These are phyloP conservation scores for Seminavis robusta DNA, from an alignment of 108 stramenopile genomes.

Conservation along the genomic window DNA sequence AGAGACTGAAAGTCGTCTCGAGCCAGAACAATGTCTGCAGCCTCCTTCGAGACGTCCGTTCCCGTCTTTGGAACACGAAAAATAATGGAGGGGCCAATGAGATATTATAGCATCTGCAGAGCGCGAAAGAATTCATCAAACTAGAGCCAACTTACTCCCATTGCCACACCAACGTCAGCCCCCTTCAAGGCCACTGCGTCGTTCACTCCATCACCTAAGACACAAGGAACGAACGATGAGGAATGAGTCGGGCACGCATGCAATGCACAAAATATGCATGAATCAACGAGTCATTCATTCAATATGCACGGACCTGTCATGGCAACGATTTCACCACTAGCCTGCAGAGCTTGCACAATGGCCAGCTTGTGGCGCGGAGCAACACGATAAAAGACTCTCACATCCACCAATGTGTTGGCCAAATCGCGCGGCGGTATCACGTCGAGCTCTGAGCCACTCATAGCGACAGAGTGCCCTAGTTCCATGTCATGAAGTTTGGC, in stretches of 20 bases:
- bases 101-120: background rate
- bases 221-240: too few relatives aligned
- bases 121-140: background rate
- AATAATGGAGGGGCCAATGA: background rate
- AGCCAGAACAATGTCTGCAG: conserved; percentile 90
- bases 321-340: conserved; percentile 90
- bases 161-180: conserved; percentile 88
- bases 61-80: conserved; percentile 65
- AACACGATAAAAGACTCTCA: conserved; percentile 93
- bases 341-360: conserved; percentile 91
- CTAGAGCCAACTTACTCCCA: too few relatives aligned
- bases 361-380: conserved; percentile 94
- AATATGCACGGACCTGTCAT: too few relatives aligned
- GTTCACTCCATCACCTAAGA: conserved; percentile 84
- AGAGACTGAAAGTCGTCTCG: conserved; percentile 96
- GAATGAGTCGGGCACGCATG: too few relatives aligned
- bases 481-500: conserved; percentile 13
- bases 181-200: conserved; percentile 95
- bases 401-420: conserved; percentile 60
- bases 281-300: too few relatives aligned
- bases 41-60: conserved; percentile 98
- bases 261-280: too few relatives aligned
- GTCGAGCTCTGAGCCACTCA: conserved; percentile 80
- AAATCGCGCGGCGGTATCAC: conserved; percentile 63
- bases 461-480: conserved; percentile 22